Conservation (phyloP, 192 early-diverging fungal genomes). For the Neocallimastix lanati region DNA sequence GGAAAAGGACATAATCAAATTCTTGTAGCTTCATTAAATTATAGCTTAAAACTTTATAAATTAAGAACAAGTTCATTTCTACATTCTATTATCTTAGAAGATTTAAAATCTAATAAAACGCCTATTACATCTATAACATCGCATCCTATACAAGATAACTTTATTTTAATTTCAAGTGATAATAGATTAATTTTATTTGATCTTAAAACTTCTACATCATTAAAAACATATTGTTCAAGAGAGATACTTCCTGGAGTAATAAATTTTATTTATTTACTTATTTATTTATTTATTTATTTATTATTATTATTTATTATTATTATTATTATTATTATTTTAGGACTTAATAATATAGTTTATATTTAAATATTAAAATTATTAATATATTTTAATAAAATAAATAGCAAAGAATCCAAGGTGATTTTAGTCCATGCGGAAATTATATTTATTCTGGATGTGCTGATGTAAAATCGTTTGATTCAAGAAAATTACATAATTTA, state of each 20-base stretch:
- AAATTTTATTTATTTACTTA: too few relatives aligned
- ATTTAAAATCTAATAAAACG: slow-evolving; percentile 22
- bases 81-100: slow-evolving; percentile 17
- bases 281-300: too few relatives aligned
- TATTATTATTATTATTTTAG: too few relatives aligned
- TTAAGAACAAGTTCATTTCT: slow-evolving; percentile 22
- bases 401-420: slow-evolving; percentile 18
- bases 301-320: too few relatives aligned
- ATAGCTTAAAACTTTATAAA: slow-evolving; percentile 25
- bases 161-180: slow-evolving; percentile 27
- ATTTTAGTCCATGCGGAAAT: slow-evolving; percentile 26
- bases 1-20: slow-evolving; percentile 17
- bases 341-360: not conserved
- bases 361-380: not conserved
- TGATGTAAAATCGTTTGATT: slow-evolving; percentile 11
- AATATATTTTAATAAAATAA: not conserved
- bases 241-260: slow-evolving; percentile 12
- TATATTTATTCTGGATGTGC: slow-evolving; percentile 26
- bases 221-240: slow-evolving; percentile 22
- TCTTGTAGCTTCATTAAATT: slow-evolving; percentile 20
- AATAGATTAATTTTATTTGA: slow-evolving; percentile 29
- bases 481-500: not conserved
- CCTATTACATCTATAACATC: slow-evolving; percentile 16
- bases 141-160: slow-evolving; percentile 25
- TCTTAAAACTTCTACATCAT: slow-evolving; percentile 10